These are phyloP conservation scores for Jasminum sambac DNA, from an alignment of 257 asterid genomes.

Conservation along the genomic window DNA sequence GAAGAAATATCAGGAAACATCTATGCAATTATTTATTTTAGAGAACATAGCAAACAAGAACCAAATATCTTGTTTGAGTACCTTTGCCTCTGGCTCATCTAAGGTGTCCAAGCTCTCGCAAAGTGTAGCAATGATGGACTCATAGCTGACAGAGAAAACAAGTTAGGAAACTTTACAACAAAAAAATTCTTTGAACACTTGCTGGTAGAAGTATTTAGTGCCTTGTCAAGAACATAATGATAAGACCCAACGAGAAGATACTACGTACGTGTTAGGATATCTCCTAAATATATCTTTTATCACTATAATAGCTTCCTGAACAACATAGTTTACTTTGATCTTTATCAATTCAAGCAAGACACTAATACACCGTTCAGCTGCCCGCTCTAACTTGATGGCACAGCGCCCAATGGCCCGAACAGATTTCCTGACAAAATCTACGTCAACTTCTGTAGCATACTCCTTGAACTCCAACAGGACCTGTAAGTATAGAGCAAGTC, in stretches of 20 bases:
- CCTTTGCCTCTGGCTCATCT: slow-evolving; percentile 99
- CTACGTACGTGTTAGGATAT: slow-evolving; percentile 96
- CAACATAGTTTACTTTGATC: slow-evolving; percentile 98
- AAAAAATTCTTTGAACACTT: slow-evolving; percentile 19
- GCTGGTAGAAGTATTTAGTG: background rate
- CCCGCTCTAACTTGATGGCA: slow-evolving; percentile 99
- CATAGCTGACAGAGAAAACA: slow-evolving; percentile 56
- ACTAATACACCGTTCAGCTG: slow-evolving; percentile 98
- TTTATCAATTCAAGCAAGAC: slow-evolving; percentile 98
- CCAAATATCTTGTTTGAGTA: slow-evolving; percentile 32
- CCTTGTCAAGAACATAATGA: slow-evolving; percentile 9
- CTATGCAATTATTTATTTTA: slow-evolving; percentile 19
- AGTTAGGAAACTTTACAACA: slow-evolving; percentile 7
- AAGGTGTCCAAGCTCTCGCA: slow-evolving; percentile 97
- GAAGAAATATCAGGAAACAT: slow-evolving; percentile 24
- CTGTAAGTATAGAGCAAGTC: slow-evolving; percentile 38
- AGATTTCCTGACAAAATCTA: slow-evolving; percentile 97
- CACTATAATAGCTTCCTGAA: slow-evolving; percentile 99
- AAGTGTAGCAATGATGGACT: slow-evolving; percentile 96
- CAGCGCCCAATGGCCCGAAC: slow-evolving; percentile 99
- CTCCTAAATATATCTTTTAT: slow-evolving; percentile 97
- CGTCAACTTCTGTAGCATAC: slow-evolving; percentile 99
- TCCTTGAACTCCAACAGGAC: slow-evolving; percentile 97
- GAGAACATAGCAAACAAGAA: slow-evolving; percentile 13
- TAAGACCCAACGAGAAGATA: slow-evolving; percentile 17